Percentiles rank a stretch among this genome's conserved stretches.
These are phyloP conservation scores for Tolypocladium ovalisporum DNA, from an alignment of 2,329 filamentous ascomycete genomes.

Conservation along the genomic window DNA sequence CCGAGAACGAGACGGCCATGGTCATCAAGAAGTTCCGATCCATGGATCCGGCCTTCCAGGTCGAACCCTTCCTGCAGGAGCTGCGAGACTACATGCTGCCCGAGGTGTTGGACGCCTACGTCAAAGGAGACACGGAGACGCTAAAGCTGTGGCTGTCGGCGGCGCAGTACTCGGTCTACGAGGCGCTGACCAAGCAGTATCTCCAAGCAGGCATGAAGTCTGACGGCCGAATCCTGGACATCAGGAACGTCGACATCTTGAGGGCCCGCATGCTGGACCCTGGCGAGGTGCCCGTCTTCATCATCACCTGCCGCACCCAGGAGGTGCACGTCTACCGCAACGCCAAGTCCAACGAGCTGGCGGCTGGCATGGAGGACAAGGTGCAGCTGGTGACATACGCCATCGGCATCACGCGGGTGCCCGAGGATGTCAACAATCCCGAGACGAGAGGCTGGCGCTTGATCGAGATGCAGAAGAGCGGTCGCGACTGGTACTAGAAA, in stretches of 20 bases:
- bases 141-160: slow-evolving; percentile 93
- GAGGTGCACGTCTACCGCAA: slow-evolving; percentile 97
- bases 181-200: slow-evolving; percentile 94
- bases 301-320: slow-evolving; percentile 91
- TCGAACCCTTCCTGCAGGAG: slow-evolving; percentile 89
- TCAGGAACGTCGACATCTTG: slow-evolving; percentile 83
- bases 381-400: slow-evolving; percentile 97
- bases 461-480: slow-evolving; percentile 98
- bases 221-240: slow-evolving; percentile 90
- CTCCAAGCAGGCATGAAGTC: slow-evolving; percentile 86
- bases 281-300: slow-evolving; percentile 87
- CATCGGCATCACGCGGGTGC: slow-evolving; percentile 85
- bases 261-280: slow-evolving; percentile 72
- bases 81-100: slow-evolving; percentile 97
- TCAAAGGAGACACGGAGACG: slow-evolving; percentile 86
- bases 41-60: slow-evolving; percentile 90
- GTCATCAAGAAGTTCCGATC: slow-evolving; percentile 97
- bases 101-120: slow-evolving; percentile 94
- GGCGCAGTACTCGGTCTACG: slow-evolving; percentile 92
- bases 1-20: slow-evolving; percentile 94
- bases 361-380: slow-evolving; percentile 96
- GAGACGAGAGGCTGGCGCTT: slow-evolving; percentile 95
- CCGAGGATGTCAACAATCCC: slow-evolving; percentile 92
- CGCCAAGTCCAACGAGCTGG: slow-evolving; percentile 77
- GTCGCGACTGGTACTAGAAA: slow-evolving; percentile 63